Evolutionary conservation across 2,329 filamentous ascomycete genomes (phyloP).

Genomic region (Cercospora brassicicola): DNA sequence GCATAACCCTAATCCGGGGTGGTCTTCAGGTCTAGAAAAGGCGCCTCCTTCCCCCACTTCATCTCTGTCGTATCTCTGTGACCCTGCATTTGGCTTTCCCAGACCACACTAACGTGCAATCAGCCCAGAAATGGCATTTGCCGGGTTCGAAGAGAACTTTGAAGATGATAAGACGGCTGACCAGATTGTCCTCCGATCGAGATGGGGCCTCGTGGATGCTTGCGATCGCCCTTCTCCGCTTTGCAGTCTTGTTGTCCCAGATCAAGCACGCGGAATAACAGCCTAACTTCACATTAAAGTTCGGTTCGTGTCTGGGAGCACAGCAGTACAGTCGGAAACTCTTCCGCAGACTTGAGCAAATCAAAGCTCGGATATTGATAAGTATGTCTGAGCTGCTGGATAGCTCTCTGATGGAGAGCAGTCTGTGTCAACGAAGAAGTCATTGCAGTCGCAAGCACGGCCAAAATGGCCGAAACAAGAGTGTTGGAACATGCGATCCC

Average conservation of each 20-base stretch:
- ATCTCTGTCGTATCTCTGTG: not conserved
- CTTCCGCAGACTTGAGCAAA: conserved; percentile 9
- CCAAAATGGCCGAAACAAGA: conserved; percentile 22
- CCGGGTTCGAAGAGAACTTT: not conserved
- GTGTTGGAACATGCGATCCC: conserved; percentile 29
- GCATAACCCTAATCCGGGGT: not conserved
- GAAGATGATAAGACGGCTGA: not conserved
- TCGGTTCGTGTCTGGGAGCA: conserved; percentile 5
- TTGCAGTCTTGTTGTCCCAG: not conserved
- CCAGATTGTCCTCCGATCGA: not conserved
- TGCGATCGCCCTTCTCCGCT: not conserved
- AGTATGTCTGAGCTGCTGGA: not conserved
- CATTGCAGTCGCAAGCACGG: not conserved
- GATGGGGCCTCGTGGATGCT: not conserved
- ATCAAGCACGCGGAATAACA: not conserved
- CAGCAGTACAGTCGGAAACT: conserved; percentile 8
- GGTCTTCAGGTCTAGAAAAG: conserved; percentile 11
- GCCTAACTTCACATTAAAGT: conserved; percentile 8
- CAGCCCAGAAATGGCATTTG: conserved; percentile 1
- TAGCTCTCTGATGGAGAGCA: not conserved
- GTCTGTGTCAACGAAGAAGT: not conserved
- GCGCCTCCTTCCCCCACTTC: not conserved
- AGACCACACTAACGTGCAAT: not conserved
- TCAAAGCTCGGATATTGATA: conserved; percentile 12
- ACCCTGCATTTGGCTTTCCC: conserved; percentile 4